A percentile compares a stretch with the other conserved stretches of the same genome.
Evolutionary conservation across 2,329 filamentous ascomycete genomes (phyloP).

Genomic region (Epichloe festucae): DNA sequence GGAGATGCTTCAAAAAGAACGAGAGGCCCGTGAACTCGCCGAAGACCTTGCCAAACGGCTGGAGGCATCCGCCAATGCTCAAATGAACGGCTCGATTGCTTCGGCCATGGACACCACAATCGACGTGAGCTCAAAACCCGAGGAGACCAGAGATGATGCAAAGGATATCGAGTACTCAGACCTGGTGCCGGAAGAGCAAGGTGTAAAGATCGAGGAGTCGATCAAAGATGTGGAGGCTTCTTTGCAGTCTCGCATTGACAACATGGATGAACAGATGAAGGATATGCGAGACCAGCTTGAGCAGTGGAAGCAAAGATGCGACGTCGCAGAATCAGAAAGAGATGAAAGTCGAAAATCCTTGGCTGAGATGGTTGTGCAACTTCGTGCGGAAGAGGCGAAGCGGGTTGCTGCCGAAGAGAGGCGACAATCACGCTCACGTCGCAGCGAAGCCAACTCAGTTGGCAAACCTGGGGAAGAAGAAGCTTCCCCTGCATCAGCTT

Average conservation of each 20-base stretch:
- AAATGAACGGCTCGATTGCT: conserved; percentile 17
- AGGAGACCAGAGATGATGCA: neutral
- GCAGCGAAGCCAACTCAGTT: conserved; percentile 1
- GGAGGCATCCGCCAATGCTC: conserved; percentile 35
- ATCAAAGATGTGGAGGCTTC: conserved; percentile 16
- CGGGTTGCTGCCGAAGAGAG: conserved; percentile 30
- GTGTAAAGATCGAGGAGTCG: neutral
- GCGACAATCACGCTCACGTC: conserved; percentile 23
- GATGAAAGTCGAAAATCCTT: conserved; percentile 60
- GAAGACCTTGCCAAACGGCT: conserved; percentile 69
- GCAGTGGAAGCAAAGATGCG: conserved; percentile 61
- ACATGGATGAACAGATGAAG: conserved; percentile 67
- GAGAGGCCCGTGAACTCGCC: conserved; percentile 67
- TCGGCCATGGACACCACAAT: conserved; percentile 13
- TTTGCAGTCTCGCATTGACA: conserved; percentile 57
- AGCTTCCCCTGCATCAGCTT: neutral
- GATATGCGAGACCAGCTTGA: conserved; percentile 72
- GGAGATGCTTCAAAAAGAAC: conserved; percentile 57
- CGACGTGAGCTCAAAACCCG: conserved; percentile 11
- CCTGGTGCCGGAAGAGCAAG: neutral
- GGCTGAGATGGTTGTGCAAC: conserved; percentile 75
- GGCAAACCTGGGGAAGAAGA: conserved; percentile 2
- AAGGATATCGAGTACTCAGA: neutral
- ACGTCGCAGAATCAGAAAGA: conserved; percentile 67
- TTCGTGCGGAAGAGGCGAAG: conserved; percentile 53